Conservation (phyloP, 2,329 filamentous ascomycete genomes). For the Fusarium equiseti region DNA sequence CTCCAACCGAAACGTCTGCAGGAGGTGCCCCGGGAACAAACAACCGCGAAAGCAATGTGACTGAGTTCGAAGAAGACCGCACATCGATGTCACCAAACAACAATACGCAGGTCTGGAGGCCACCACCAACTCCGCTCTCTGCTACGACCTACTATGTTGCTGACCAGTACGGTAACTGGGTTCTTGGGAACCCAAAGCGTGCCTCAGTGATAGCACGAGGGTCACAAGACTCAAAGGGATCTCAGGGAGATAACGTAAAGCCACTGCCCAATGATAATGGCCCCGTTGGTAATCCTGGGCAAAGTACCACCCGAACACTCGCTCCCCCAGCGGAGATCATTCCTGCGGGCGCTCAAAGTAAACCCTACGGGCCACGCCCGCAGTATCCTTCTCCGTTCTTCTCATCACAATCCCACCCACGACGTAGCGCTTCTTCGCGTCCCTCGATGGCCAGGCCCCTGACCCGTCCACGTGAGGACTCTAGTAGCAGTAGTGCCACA, state of each 20-base stretch:
- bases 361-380: constrained; percentile 37
- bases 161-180: constrained; percentile 67
- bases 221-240: constrained; percentile 29
- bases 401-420: constrained; percentile 41
- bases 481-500: constrained; percentile 51
- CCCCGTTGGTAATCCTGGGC: constrained; percentile 1
- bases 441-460: constrained; percentile 40
- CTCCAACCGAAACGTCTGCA: constrained; percentile 23
- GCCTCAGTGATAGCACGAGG: constrained; percentile 44
- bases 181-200: constrained; percentile 57
- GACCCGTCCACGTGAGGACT: constrained; percentile 44
- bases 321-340: constrained; percentile 51
- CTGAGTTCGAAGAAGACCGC: constrained; percentile 65
- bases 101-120: constrained; percentile 63
- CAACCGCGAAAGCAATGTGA: constrained; percentile 60
- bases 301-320: constrained; percentile 20
- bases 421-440: constrained; percentile 36
- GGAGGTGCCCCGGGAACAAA: constrained; percentile 9
- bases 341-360: constrained; percentile 43
- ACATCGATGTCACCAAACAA: constrained; percentile 52
- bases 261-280: constrained; percentile 42
- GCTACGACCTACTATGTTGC: constrained; percentile 63
- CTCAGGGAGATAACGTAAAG: constrained; percentile 23
- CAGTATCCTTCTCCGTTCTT: constrained; percentile 44
- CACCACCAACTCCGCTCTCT: constrained; percentile 60